Percentiles rank a stretch among this genome's conserved stretches.
phyloP scores from a whole-genome alignment of 331 rosid genomes.

The Rosa hybrid region DNA sequence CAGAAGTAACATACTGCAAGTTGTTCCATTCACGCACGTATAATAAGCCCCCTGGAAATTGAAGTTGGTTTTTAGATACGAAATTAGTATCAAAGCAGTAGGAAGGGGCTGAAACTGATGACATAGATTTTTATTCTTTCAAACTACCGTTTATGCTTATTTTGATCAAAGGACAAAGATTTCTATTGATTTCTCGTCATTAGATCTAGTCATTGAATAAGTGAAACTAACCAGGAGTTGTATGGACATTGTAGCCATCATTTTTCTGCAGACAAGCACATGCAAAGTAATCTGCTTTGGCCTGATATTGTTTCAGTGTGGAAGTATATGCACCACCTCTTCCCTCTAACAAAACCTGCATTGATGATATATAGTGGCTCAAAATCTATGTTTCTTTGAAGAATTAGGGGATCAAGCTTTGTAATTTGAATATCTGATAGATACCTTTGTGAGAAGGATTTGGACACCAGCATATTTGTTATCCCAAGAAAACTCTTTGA shows the following conservation, averaged over 20 bases:
- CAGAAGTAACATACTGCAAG: constrained; percentile 73
- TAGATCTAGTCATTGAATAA: no score
- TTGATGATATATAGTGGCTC: background rate
- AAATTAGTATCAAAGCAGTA: background rate
- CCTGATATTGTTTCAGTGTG: constrained; percentile 70
- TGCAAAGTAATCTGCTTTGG: constrained; percentile 77
- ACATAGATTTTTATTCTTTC: no score
- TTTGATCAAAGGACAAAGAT: no score
- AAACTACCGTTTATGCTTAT: no score
- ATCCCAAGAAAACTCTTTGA: constrained; percentile 87
- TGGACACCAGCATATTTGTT: constrained; percentile 84
- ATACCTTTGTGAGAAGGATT: constrained; percentile 71
- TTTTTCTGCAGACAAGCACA: constrained; percentile 81
- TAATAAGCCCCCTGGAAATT: constrained; percentile 57
- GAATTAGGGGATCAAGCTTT: background rate
- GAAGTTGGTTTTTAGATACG: background rate
- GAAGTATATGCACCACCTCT: constrained; percentile 54
- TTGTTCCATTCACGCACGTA: constrained; percentile 82
- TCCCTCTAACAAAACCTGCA: constrained; percentile 71
- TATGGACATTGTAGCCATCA: constrained; percentile 66
- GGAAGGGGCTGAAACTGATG: background rate
- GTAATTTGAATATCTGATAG: background rate
- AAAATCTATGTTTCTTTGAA: constrained; percentile 4
- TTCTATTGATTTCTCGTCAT: no score
- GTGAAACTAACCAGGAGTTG: constrained; percentile 59